A percentile compares a stretch with the other conserved stretches of the same genome.
Evolutionary conservation across 192 early-diverging fungal species (phyloP).

Genomic region (Backusella liffmaniae): DNA sequence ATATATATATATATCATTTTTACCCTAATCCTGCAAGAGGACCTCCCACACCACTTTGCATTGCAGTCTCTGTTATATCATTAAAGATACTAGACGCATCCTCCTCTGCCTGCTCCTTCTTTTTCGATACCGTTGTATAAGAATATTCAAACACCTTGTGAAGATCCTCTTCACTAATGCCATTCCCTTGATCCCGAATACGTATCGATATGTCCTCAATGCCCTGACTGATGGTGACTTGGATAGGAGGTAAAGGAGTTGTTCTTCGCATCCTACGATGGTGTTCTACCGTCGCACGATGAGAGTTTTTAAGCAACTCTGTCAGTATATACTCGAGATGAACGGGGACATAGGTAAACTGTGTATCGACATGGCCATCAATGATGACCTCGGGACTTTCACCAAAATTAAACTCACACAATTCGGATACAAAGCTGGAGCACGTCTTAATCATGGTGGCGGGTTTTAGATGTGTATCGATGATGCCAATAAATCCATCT

Average conservation of each 20-base stretch:
- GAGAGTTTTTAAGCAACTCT: slow-evolving; percentile 88
- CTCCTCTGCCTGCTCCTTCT: slow-evolving; percentile 49
- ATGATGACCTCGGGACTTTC: slow-evolving; percentile 70
- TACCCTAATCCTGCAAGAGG: slow-evolving; percentile 81
- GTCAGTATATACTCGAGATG: slow-evolving; percentile 94
- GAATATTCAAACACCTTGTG: slow-evolving; percentile 88
- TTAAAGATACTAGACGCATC: slow-evolving; percentile 60
- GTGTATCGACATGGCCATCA: slow-evolving; percentile 64
- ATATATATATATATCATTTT: slow-evolving; percentile 13
- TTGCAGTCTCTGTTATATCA: slow-evolving; percentile 69
- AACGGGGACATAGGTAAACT: slow-evolving; percentile 82
- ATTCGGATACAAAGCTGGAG: slow-evolving; percentile 70
- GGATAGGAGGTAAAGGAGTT: slow-evolving; percentile 68
- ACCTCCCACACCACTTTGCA: slow-evolving; percentile 90
- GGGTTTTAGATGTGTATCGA: slow-evolving; percentile 76
- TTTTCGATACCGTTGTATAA: slow-evolving; percentile 87
- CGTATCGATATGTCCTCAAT: slow-evolving; percentile 79
- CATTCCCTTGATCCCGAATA: slow-evolving; percentile 90
- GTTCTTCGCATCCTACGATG: slow-evolving; percentile 40
- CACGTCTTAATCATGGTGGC: slow-evolving; percentile 65
- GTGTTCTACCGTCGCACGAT: slow-evolving; percentile 83
- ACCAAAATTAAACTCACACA: slow-evolving; percentile 93
- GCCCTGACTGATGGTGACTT: slow-evolving; percentile 82
- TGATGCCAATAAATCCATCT: slow-evolving; percentile 76
- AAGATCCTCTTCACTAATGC: slow-evolving; percentile 76